Base-by-base conservation (phyloP, 2,329 filamentous ascomycete genomes). In the Diaporthe nobilis region DNA sequence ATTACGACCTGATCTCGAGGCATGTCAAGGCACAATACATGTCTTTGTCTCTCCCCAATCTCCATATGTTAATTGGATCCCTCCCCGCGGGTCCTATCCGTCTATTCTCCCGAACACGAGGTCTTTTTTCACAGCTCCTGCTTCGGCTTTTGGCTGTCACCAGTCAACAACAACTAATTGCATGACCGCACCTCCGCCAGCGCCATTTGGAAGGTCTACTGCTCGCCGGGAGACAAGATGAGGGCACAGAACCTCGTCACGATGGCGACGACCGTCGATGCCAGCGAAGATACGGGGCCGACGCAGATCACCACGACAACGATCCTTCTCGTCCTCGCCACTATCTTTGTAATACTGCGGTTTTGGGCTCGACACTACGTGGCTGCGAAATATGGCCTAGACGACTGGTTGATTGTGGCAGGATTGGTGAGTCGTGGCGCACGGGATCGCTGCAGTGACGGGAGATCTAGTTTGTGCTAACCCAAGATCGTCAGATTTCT, bases 331-430 rank as follows among this genome's bases (percentile, higher is more conserved):
- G 63, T 76, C 22, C 71, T 78, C 39, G 63, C 77, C 42, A 75
- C 63, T 3, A 17, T 75, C 3, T 78, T 78, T 47, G 72, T 76
- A 3, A 28, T 39, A 37, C 13, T 78, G 28, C 53, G 77, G 12
- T 77, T 78, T 28, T 78, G 75, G 75, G 77, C 77, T 13, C 63
- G 77, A 6, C 73, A 71, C 22, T 47, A 73, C 28, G 71, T 72
- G 6, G 67, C 58, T 2, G 60, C 51, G 13, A 51, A 60, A 10
- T 77, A 74, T 68, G 77, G 77, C 65, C 4, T n/a, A 2, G 77
- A 78, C 49, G 77, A 78, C 42, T 73, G 31, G 39, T 55, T 78
- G 34, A 22, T 77, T 42, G 55, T 77, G 2, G 73, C 49, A 20
- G 77, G 75, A 22, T 53, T 77, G 73, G 71, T 77, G 44, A 63